Evolutionary conservation across 2,329 filamentous ascomycete genomes (phyloP).

Genomic region (Venturia effusa): DNA sequence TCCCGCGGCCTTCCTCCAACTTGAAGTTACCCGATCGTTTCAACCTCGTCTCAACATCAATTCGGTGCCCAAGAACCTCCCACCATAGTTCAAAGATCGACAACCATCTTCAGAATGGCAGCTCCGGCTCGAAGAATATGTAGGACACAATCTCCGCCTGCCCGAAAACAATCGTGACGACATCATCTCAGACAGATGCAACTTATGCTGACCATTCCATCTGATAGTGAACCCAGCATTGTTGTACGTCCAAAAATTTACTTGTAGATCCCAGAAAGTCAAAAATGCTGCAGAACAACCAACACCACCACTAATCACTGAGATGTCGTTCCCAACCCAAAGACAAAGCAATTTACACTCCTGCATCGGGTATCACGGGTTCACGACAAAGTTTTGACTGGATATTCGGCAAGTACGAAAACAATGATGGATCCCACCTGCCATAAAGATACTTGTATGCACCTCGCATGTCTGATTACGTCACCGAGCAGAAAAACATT

Average conservation of each 20-base stretch:
- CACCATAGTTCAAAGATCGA: background rate
- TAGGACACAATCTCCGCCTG: background rate
- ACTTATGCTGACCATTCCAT: background rate
- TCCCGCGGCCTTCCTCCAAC: background rate
- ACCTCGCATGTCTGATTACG: background rate
- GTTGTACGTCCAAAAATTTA: constrained; percentile 22
- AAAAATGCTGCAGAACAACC: too few species aligned
- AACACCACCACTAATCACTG: background rate
- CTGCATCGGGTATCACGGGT: background rate
- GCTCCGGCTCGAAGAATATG: constrained; percentile 7
- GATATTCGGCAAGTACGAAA: background rate
- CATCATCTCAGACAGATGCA: background rate
- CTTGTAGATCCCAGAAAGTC: background rate
- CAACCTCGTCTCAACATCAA: background rate
- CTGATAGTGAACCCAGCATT: constrained; percentile 26
- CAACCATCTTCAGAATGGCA: background rate
- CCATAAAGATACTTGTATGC: background rate
- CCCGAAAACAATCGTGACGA: background rate
- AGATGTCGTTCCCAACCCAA: background rate
- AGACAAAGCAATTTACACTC: background rate
- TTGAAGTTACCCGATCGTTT: too few species aligned
- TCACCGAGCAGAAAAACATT: background rate
- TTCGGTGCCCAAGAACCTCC: background rate
- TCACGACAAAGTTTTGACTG: background rate
- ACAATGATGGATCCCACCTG: background rate